phyloP scores from a whole-genome alignment of 495 filamentous ascomycete species.

The Penicillium atrosanguineum region DNA sequence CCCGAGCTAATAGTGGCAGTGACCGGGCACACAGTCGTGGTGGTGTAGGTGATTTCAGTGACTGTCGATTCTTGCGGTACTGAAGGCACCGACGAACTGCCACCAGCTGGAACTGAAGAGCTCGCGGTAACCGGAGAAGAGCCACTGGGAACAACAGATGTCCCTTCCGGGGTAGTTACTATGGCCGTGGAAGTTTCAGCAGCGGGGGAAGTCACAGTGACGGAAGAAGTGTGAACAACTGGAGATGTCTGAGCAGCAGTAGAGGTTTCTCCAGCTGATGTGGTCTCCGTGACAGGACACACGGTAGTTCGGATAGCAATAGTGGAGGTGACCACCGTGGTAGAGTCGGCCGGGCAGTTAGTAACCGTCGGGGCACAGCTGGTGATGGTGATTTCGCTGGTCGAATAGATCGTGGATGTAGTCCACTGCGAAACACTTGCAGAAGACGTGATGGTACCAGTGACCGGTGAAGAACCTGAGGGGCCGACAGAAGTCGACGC shows the following conservation, averaged over 20 bases:
- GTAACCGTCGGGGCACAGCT: constrained; percentile 57
- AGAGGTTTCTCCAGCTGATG: constrained; percentile 7
- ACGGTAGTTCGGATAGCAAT: constrained; percentile 60
- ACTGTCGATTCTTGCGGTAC: constrained; percentile 30
- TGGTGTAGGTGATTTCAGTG: constrained; percentile 31
- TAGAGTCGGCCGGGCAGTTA: constrained; percentile 54
- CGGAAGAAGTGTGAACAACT: constrained; percentile 1
- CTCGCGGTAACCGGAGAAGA: not conserved
- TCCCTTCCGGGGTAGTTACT: not conserved
- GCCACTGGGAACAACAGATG: not conserved
- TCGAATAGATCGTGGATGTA: constrained; percentile 59
- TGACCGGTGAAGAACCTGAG: not conserved
- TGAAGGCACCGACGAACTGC: constrained; percentile 2
- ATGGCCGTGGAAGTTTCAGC: not conserved
- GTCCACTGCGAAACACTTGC: constrained; percentile 31
- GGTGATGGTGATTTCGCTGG: constrained; percentile 55
- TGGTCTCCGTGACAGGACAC: constrained; percentile 49
- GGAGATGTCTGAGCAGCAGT: constrained; percentile 7
- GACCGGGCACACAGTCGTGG: constrained; percentile 54
- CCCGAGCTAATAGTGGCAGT: constrained; percentile 25
- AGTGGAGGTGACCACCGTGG: constrained; percentile 51
- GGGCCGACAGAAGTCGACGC: not conserved
- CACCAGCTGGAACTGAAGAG: not conserved
- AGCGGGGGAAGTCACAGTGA: not conserved
- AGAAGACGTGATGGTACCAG: not conserved